These are phyloP conservation scores for Alisma plantagoaquatica DNA, from an alignment of 106 monocot genomes.

Conservation along the genomic window DNA sequence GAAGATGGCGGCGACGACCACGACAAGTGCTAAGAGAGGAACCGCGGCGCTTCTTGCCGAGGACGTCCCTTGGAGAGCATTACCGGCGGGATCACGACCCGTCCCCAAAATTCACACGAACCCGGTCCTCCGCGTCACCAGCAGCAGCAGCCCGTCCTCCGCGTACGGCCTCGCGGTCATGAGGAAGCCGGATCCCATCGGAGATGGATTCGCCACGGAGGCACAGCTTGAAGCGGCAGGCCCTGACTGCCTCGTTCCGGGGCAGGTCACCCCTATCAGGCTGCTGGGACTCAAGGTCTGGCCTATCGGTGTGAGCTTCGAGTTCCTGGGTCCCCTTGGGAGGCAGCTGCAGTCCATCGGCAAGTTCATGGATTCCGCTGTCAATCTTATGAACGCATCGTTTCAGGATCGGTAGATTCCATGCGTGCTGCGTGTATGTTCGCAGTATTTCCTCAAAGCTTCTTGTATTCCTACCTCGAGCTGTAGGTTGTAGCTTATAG, in stretches of 20 bases:
- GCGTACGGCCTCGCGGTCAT: constrained; percentile 60
- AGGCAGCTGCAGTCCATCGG: no score
- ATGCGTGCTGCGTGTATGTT: no score
- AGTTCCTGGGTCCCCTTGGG: no score
- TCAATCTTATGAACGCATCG: no score
- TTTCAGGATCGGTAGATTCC: no score
- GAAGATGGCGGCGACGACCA: constrained; percentile 2
- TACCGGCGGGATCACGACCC: constrained; percentile 39
- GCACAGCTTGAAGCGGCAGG: constrained; percentile 75
- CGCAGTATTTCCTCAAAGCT: no score
- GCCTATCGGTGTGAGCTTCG: no score
- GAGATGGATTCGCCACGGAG: constrained; percentile 70
- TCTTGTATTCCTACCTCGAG: no score
- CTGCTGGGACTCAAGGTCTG: constrained; percentile 77
- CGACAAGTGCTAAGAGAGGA: constrained; percentile 19
- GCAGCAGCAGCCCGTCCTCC: constrained; percentile 32
- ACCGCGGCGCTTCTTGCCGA: constrained; percentile 59
- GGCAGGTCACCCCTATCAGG: constrained; percentile 61
- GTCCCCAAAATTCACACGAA: constrained; percentile 70
- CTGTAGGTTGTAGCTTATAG: no score
- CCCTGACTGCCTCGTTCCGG: constrained; percentile 82
- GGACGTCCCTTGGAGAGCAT: constrained; percentile 81
- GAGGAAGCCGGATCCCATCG: constrained; percentile 72
- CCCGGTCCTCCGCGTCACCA: constrained; percentile 67
- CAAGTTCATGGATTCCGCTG: no score